Conservation (phyloP, 2,329 filamentous ascomycete genomes). For the Exserohilum rostratum region DNA sequence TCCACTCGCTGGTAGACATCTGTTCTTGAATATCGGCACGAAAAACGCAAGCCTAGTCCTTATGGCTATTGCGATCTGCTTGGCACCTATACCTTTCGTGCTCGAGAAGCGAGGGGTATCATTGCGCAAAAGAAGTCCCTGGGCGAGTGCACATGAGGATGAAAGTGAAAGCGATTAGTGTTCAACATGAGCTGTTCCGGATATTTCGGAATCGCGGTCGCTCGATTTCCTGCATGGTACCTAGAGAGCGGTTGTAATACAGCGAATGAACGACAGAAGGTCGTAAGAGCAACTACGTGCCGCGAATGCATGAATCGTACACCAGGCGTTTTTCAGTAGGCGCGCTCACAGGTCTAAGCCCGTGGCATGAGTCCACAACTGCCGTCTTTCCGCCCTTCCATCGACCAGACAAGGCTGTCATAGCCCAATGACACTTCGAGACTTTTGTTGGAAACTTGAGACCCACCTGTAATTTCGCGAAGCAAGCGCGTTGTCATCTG, state of each 20-base stretch:
- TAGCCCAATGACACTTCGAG: not conserved
- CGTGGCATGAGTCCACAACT: not conserved
- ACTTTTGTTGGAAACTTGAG: not conserved
- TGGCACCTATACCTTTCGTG: conserved; percentile 45
- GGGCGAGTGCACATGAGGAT: conserved; percentile 48
- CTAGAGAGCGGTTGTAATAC: not conserved
- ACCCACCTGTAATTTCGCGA: not conserved
- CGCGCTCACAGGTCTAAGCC: not conserved
- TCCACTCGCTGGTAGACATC: conserved; percentile 37
- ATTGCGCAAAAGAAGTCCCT: conserved; percentile 47
- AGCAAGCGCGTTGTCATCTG: not conserved
- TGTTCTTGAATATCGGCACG: conserved; percentile 41
- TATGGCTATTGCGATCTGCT: conserved; percentile 32
- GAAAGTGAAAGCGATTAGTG: conserved; percentile 18
- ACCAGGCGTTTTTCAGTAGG: not conserved
- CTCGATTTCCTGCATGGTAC: not conserved
- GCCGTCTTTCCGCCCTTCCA: not conserved
- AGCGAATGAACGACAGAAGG: not conserved
- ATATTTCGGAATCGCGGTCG: not conserved
- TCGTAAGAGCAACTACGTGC: not conserved
- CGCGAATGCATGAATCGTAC: not conserved
- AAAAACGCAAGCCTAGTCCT: conserved; percentile 40
- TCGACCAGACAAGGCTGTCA: not conserved
- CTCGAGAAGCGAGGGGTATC: conserved; percentile 42
- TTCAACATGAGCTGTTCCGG: not conserved